Percentiles rank a stretch among this genome's conserved stretches.
Evolutionary conservation across 2,329 filamentous ascomycete species (phyloP).

Genomic region (Zopfia rhizophila): DNA sequence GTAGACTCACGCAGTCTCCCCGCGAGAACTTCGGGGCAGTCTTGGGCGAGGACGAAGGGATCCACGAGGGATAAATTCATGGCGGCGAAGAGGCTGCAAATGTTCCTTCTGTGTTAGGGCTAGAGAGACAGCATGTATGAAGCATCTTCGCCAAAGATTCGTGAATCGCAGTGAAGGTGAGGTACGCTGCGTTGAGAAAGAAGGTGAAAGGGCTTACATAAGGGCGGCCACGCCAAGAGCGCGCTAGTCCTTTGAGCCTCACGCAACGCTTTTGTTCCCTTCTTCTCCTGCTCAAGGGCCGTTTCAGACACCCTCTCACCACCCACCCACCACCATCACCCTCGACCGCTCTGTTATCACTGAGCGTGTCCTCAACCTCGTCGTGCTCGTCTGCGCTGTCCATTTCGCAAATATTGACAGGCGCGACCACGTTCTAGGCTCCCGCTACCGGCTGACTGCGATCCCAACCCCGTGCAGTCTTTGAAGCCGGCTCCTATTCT

Average conservation of each 20-base stretch:
- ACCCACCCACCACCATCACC: constrained; percentile 41
- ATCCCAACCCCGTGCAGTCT: constrained; percentile 43
- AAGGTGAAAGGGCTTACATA: neutral
- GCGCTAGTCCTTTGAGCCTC: too few relatives aligned
- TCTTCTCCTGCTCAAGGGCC: constrained; percentile 18
- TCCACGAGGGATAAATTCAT: constrained; percentile 80
- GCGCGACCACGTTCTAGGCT: constrained; percentile 31
- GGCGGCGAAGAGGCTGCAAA: constrained; percentile 18
- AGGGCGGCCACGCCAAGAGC: constrained; percentile 14
- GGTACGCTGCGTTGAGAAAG: too few relatives aligned
- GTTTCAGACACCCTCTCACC: constrained; percentile 19
- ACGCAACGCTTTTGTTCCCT: constrained; percentile 23
- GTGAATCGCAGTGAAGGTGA: too few relatives aligned
- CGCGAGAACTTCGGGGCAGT: constrained; percentile 90
- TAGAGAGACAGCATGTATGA: too few relatives aligned
- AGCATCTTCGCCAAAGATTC: constrained; percentile 8
- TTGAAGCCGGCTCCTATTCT: constrained; percentile 36
- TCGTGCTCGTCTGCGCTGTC: constrained; percentile 35
- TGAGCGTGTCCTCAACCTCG: constrained; percentile 46
- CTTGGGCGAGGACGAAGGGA: constrained; percentile 76
- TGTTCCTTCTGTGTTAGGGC: too few relatives aligned
- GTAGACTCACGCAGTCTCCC: constrained; percentile 78
- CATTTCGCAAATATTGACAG: constrained; percentile 33
- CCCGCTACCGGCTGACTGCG: constrained; percentile 31
- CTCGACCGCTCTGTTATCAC: constrained; percentile 43